phyloP scores from a whole-genome alignment of 2,329 filamentous ascomycete genomes.

The Purpureocillium takamizusanense region DNA sequence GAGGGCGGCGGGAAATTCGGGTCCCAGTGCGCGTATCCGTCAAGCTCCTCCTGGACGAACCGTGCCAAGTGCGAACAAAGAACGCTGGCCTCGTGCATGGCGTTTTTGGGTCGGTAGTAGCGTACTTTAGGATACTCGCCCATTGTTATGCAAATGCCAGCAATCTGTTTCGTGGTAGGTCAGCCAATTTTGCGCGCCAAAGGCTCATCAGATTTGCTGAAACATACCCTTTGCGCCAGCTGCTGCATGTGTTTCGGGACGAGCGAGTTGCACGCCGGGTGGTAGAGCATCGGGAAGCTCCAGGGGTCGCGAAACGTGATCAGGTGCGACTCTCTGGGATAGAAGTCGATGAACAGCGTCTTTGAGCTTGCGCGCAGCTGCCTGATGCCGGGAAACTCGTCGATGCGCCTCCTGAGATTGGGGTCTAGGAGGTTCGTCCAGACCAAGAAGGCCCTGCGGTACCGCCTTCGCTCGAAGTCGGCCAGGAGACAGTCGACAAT shows the following conservation, averaged over 20 bases:
- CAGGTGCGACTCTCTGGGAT: conserved; percentile 81
- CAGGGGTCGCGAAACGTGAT: conserved; percentile 89
- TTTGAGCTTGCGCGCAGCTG: conserved; percentile 73
- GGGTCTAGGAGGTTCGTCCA: conserved; percentile 75
- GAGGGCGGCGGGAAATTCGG: conserved; percentile 75
- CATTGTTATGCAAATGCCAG: conserved; percentile 74
- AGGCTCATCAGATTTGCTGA: not conserved
- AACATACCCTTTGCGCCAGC: conserved; percentile 73
- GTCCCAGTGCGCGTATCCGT: conserved; percentile 79
- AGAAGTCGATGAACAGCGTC: conserved; percentile 81
- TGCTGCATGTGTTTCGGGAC: conserved; percentile 76
- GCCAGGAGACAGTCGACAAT: conserved; percentile 91
- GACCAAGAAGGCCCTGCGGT: conserved; percentile 69
- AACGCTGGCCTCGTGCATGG: conserved; percentile 79
- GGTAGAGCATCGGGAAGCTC: conserved; percentile 90
- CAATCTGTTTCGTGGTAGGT: conserved; percentile 27
- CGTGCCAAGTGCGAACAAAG: conserved; percentile 80
- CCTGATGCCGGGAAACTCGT: conserved; percentile 58
- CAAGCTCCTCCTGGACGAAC: conserved; percentile 86
- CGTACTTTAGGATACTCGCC: conserved; percentile 90
- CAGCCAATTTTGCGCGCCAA: no score
- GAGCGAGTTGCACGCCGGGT: conserved; percentile 79
- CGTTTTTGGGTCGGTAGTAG: conserved; percentile 70
- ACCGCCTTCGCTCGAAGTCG: conserved; percentile 79
- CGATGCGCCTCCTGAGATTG: conserved; percentile 62